These are phyloP conservation scores for Diophrys sp. DNA, from an alignment of 73 alveolate species.

Conservation along the genomic window DNA sequence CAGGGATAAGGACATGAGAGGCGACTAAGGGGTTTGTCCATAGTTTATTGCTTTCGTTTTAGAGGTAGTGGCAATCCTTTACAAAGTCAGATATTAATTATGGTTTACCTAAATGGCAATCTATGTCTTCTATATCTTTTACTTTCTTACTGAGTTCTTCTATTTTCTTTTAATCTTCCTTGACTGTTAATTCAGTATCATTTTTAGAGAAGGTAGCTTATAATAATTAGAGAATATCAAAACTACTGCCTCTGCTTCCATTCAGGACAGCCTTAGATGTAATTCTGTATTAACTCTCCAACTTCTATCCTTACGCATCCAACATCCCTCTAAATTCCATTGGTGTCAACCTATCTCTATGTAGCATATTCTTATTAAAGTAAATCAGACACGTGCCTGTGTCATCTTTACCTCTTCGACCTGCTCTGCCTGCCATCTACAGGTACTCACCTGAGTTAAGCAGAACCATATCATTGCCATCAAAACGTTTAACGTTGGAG, in stretches of 20 bases:
- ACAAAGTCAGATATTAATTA: too few species aligned
- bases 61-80: too few species aligned
- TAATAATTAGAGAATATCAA: slow-evolving; percentile 44
- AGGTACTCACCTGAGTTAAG: slow-evolving; percentile 90
- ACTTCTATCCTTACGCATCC: slow-evolving; percentile 42
- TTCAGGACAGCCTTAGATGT: slow-evolving; percentile 57
- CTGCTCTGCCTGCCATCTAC: slow-evolving; percentile 99
- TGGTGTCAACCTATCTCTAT: slow-evolving; percentile 32
- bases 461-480: slow-evolving; percentile 66
- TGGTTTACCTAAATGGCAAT: background rate
- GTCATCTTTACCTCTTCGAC: slow-evolving; percentile 97
- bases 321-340: slow-evolving; percentile 52
- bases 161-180: background rate
- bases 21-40: too few species aligned
- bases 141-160: background rate
- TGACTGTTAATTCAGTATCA: background rate
- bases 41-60: too few species aligned
- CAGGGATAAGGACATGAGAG: too few species aligned
- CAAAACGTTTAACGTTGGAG: slow-evolving; percentile 79
- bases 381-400: slow-evolving; percentile 83
- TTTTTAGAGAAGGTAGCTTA: slow-evolving; percentile 52
- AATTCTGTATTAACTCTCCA: slow-evolving; percentile 70
- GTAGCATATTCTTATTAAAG: slow-evolving; percentile 37
- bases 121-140: background rate
- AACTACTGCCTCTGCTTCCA: slow-evolving; percentile 47